These are phyloP conservation scores for Seminavis robusta DNA, from an alignment of 108 stramenopile genomes.

Conservation along the genomic window DNA sequence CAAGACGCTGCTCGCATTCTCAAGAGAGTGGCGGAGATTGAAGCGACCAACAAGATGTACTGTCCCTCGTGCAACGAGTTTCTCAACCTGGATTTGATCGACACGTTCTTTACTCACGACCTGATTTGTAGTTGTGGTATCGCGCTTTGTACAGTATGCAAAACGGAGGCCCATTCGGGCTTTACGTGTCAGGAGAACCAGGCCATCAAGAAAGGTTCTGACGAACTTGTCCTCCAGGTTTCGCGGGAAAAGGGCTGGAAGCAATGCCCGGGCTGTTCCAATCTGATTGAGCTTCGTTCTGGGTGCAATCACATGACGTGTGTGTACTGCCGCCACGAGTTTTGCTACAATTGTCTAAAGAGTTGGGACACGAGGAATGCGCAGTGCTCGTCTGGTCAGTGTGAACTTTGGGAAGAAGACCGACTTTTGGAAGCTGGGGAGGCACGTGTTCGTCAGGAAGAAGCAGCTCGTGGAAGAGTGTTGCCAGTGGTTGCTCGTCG, in stretches of 20 bases:
- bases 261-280: conserved; percentile 42
- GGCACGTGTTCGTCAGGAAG: conserved; percentile 41
- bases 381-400: conserved; percentile 33
- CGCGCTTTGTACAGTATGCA: conserved; percentile 35
- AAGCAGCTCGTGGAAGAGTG: conserved; percentile 13
- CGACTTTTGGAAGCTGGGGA: conserved; percentile 42
- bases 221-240: conserved; percentile 18
- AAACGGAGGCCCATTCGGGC: conserved; percentile 33
- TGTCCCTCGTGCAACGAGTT: conserved; percentile 46
- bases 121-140: conserved; percentile 34
- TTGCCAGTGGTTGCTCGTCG: conserved; percentile 13
- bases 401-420: conserved; percentile 47
- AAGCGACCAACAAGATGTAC: conserved; percentile 49
- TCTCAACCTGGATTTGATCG: conserved; percentile 42
- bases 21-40: conserved; percentile 21
- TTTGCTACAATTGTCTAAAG: conserved; percentile 47
- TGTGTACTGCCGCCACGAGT: conserved; percentile 35
- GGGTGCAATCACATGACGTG: conserved; percentile 66
- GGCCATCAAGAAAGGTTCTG: conserved; percentile 8
- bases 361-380: conserved; percentile 18
- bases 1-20: conserved; percentile 14
- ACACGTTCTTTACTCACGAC: conserved; percentile 7
- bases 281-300: conserved; percentile 38
- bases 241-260: conserved; percentile 46
- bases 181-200: conserved; percentile 32